These are phyloP conservation scores for Penicillium alfredii DNA, from an alignment of 495 filamentous ascomycete genomes.

Conservation along the genomic window DNA sequence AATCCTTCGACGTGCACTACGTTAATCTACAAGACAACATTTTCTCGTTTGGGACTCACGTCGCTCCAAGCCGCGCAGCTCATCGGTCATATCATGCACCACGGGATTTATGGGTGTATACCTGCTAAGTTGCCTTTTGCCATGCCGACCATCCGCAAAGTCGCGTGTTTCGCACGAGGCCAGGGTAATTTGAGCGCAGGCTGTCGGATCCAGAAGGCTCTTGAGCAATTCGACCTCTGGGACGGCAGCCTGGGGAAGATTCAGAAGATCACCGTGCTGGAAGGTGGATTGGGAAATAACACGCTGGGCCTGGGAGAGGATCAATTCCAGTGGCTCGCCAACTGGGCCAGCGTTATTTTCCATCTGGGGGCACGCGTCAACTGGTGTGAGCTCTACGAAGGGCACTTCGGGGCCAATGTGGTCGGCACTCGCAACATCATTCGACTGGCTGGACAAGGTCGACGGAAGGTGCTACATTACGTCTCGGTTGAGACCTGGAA, in stretches of 20 bases:
- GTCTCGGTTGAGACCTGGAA: conserved; percentile 16
- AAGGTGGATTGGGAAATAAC: conserved; percentile 12
- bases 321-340: too few species aligned
- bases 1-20: too few species aligned
- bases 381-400: conserved; percentile 14
- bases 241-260: not conserved
- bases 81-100: conserved; percentile 11
- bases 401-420: conserved; percentile 15
- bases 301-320: not conserved
- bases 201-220: not conserved
- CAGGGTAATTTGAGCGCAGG: not conserved
- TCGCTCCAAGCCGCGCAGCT: too few species aligned
- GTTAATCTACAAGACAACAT: too few species aligned
- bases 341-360: conserved; percentile 14
- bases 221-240: conserved; percentile 8
- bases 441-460: conserved; percentile 4
- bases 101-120: conserved; percentile 9
- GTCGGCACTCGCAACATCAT: conserved; percentile 13
- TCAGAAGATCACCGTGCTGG: conserved; percentile 8
- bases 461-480: conserved; percentile 21
- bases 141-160: conserved; percentile 4
- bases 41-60: too few species aligned
- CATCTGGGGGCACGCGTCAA: conserved; percentile 21
- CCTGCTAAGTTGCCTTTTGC: conserved; percentile 1
- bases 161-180: conserved; percentile 10